phyloP scores from a whole-genome alignment of 352 stramenopile species.

The Phytopythium ostracodes region DNA sequence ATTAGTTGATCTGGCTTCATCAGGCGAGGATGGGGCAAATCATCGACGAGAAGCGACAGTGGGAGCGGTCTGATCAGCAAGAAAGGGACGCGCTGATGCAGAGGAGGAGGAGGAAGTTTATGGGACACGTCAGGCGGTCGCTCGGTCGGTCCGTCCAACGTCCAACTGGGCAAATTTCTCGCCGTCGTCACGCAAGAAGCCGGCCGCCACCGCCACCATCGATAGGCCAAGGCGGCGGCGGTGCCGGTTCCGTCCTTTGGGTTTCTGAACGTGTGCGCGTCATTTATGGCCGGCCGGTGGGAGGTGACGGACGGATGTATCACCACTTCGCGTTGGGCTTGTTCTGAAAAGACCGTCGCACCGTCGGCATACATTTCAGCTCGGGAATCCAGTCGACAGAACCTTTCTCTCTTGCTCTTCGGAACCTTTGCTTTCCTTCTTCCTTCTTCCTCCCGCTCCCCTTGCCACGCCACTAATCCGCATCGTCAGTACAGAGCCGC shows the following conservation, averaged over 20 bases:
- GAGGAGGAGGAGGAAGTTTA: background rate
- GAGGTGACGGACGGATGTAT: background rate
- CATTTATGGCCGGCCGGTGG: background rate
- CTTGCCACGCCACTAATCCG: background rate
- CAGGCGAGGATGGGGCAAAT: background rate
- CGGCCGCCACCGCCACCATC: no score
- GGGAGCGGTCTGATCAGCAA: background rate
- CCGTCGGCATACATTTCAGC: background rate
- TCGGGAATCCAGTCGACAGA: no score
- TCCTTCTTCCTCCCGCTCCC: background rate
- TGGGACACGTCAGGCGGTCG: conserved; percentile 1
- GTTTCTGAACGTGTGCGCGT: background rate
- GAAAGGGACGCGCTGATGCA: background rate
- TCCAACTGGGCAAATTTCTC: background rate
- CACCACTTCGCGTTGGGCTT: background rate
- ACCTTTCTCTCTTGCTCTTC: no score
- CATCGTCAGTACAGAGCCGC: background rate
- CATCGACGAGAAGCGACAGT: background rate
- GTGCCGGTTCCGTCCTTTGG: no score
- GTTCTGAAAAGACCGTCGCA: background rate
- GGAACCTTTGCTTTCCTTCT: background rate
- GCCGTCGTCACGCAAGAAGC: background rate
- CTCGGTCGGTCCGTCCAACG: background rate
- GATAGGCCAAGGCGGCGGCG: no score
- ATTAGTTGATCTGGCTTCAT: background rate